phyloP scores from a whole-genome alignment of 495 filamentous ascomycete genomes.

The Lasiosphaeris hirsuta region DNA sequence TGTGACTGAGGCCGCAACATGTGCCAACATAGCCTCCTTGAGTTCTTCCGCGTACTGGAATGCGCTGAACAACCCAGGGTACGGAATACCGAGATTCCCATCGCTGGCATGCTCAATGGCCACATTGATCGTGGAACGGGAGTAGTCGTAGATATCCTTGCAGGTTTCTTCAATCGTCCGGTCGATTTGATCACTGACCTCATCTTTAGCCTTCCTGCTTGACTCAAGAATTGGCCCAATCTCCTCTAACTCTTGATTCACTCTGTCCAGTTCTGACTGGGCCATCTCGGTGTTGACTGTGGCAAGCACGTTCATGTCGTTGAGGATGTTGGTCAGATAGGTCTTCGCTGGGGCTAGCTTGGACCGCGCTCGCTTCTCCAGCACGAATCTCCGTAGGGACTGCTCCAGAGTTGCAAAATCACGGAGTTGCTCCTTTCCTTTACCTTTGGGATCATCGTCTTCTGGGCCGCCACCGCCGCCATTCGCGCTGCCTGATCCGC shows the following conservation, averaged over 20 bases:
- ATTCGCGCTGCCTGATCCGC: constrained; percentile 58
- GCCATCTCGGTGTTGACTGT: constrained; percentile 85
- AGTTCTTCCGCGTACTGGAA: constrained; percentile 94
- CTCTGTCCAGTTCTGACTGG: constrained; percentile 78
- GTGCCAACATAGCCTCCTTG: constrained; percentile 84
- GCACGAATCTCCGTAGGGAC: constrained; percentile 85
- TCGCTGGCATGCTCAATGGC: constrained; percentile 75
- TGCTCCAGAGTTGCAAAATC: constrained; percentile 89
- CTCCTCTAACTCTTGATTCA: constrained; percentile 72
- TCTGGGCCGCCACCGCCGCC: constrained; percentile 54
- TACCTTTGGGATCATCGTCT: constrained; percentile 70
- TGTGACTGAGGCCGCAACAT: constrained; percentile 73
- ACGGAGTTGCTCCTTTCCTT: constrained; percentile 82
- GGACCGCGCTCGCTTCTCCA: constrained; percentile 91
- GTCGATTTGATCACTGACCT: constrained; percentile 78
- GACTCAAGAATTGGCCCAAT: constrained; percentile 82
- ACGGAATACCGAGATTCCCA: constrained; percentile 72
- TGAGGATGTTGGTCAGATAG: constrained; percentile 89
- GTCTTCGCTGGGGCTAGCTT: constrained; percentile 95
- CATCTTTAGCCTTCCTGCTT: constrained; percentile 75
- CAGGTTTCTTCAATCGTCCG: constrained; percentile 79
- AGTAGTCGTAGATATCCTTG: constrained; percentile 77
- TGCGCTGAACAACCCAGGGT: constrained; percentile 78
- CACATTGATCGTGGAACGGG: constrained; percentile 64
- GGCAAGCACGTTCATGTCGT: constrained; percentile 78